Evolutionary conservation across 2,329 filamentous ascomycete species (phyloP), one percentile per base, ranked within the genome.

Genomic region (Epichloe bromicola): DNA sequence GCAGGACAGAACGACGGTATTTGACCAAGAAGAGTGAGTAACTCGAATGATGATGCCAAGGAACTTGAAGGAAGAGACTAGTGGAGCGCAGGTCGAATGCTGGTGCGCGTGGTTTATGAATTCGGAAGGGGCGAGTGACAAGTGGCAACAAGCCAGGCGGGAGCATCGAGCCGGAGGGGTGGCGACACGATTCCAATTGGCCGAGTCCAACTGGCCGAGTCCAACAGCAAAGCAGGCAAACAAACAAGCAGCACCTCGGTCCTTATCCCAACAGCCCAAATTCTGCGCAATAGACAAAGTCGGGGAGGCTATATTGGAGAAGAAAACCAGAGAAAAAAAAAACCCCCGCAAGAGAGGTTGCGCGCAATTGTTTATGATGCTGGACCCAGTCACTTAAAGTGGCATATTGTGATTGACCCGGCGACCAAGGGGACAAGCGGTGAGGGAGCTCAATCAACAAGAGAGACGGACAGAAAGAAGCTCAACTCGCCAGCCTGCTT

Each of bases 371-470:
- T 41, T 51, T 51, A 51, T 44, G n/a, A 42, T 43, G n/a, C n/a
- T 37, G 26, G 46, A 48, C 33, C 17, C 37, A 14, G 49, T 20
- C 10, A 20, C 38, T 40, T 20, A 15, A 14, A 19, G 39, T 34
- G 34, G 34, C 50, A 46, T 46, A 30, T 14, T 17, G 14, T n/a
- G 46, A 51, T 51, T 51, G 49, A 46, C 49, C 49, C 36, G 49
- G 49, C 37, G 49, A 51, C 49, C 41, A 42, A 15, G 34, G 37
- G 42, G 49, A 51, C 49, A 51, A 46, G 49, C 49, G 49, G 49
- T 51, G 49, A 49, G 48, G 39, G 36, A 30, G 33, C 15, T 38
- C 39, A 26, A 49, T 36, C 40, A 30, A 15, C 41, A 44, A 38
- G 17, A 10, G 42, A 30, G 5, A 10, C 12, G n/a, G 42, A 30